Evolutionary conservation across 441 rosid species (phyloP).

Genomic region (Populus hybrid): DNA sequence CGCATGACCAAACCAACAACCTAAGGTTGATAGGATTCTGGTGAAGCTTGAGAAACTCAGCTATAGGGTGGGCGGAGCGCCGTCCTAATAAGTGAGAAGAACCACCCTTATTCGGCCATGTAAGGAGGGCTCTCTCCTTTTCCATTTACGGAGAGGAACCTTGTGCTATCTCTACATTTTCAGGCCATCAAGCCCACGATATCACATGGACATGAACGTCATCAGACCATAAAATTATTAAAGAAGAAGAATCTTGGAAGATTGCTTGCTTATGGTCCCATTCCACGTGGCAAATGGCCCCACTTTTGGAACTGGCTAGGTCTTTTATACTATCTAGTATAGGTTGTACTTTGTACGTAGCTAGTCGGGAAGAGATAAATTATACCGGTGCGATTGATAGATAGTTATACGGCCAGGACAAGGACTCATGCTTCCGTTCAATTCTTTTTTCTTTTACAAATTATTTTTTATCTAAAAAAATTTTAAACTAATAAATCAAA

Average conservation of each 20-base stretch:
- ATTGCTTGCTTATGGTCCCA: not conserved
- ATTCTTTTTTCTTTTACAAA: no score
- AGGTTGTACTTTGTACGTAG: no score
- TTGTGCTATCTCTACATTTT: not conserved
- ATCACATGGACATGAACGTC: not conserved
- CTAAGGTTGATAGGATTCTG: conserved; percentile 15
- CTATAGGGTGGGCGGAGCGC: conserved; percentile 10
- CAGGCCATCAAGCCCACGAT: not conserved
- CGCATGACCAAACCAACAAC: conserved; percentile 46
- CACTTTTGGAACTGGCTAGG: not conserved
- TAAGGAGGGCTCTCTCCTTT: not conserved
- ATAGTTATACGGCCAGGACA: not conserved
- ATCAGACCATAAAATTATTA: not conserved
- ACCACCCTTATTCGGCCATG: conserved; percentile 23
- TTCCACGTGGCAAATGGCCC: not conserved
- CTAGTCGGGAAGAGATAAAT: not conserved
- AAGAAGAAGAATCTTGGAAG: not conserved
- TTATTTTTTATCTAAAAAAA: no score
- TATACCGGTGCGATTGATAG: not conserved
- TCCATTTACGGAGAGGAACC: not conserved
- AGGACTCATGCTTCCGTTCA: not conserved
- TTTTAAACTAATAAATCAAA: no score
- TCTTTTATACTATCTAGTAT: no score
- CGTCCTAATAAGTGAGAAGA: conserved; percentile 16
- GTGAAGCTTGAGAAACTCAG: not conserved